Evolutionary conservation across 2,329 filamentous ascomycete genomes (phyloP), one percentile per base, ranked within the genome.

Genomic region (Fusarium nurragi): DNA sequence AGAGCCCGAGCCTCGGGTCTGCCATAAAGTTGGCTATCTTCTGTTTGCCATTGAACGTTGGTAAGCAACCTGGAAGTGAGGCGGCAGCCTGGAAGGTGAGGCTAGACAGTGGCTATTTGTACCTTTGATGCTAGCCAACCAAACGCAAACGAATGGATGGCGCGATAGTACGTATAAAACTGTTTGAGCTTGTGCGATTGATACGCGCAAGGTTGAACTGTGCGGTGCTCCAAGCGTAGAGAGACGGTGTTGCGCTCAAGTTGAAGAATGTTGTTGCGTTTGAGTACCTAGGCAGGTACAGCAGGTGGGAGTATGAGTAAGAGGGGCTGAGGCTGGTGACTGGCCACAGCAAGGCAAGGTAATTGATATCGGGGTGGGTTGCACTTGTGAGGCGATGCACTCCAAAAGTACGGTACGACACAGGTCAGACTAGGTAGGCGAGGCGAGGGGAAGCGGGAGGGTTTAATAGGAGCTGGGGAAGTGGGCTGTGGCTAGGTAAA

Each of bases 1-100:
- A 78, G 66, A 73, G 69, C 70, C 73, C 76, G 56, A 73, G 67
- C 67, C 75, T 80, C 65, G 77, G 75, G 64, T 84, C 82, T 69
- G 77, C 78, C 84, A 86, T 86, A 43, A 68, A 70, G 49, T 59
- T 65, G 61, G 56, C 53, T 57, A 59, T 71, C 66, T 34, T 66
- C 72, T 73, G 67, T 69, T 67, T 67, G 70, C 72, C 73, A 75
- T 70, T 47, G 40, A 60, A 53, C 50, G 55, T 61, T 69, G 68
- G 70, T 72, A 71, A 71, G 70, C 68, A 70, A 65, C 55, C 45
- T 59, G 48, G 48, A 37, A 38, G 53, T 48, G 54, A 54, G 58
- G 62, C 48, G 64, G 52, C 50, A 30, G 60, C 60, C 48, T 46
- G 44, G 41, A 47, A 44, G 48, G 43, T 38, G 43, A 61, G 52